phyloP scores from a whole-genome alignment of 2,329 filamentous ascomycete species.

The Bertia moriformis region DNA sequence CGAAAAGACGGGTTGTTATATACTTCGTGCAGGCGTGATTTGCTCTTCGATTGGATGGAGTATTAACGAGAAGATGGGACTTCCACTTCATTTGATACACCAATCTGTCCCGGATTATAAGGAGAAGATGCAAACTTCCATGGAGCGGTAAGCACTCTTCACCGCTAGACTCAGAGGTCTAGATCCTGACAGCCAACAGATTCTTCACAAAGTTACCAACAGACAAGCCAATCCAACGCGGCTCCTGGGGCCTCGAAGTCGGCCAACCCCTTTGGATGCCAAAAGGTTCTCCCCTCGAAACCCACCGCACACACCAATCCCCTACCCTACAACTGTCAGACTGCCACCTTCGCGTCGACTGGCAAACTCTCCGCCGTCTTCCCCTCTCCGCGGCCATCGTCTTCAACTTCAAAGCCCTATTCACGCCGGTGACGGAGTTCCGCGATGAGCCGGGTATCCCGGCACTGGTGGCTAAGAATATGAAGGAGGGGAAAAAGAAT shows the following conservation, averaged over 20 bases:
- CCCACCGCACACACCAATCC: conserved; percentile 41
- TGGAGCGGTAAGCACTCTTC: conserved; percentile 50
- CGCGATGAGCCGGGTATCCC: conserved; percentile 62
- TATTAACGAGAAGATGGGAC: conserved; percentile 57
- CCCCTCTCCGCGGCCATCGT: conserved; percentile 62
- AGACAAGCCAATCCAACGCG: conserved; percentile 64
- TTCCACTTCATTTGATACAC: conserved; percentile 59
- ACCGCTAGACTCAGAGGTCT: background rate
- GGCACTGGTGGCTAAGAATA: conserved; percentile 48
- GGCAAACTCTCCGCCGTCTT: conserved; percentile 71
- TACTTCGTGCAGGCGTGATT: conserved; percentile 61
- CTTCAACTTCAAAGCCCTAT: conserved; percentile 81
- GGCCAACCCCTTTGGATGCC: conserved; percentile 64
- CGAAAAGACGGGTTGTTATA: conserved; percentile 56
- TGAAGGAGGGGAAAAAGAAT: conserved; percentile 56
- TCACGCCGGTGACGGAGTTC: conserved; percentile 60
- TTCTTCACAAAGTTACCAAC: conserved; percentile 69
- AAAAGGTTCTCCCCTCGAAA: conserved; percentile 48
- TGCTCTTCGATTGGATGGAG: conserved; percentile 76
- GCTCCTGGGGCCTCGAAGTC: conserved; percentile 71
- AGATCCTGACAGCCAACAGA: conserved; percentile 19
- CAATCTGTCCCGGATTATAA: conserved; percentile 66
- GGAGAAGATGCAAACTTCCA: conserved; percentile 75
- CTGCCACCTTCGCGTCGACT: conserved; percentile 64
- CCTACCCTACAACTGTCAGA: conserved; percentile 38